These are phyloP conservation scores for Lactarius psammicola DNA, from an alignment of 768 basidiomycete species.

Conservation along the genomic window DNA sequence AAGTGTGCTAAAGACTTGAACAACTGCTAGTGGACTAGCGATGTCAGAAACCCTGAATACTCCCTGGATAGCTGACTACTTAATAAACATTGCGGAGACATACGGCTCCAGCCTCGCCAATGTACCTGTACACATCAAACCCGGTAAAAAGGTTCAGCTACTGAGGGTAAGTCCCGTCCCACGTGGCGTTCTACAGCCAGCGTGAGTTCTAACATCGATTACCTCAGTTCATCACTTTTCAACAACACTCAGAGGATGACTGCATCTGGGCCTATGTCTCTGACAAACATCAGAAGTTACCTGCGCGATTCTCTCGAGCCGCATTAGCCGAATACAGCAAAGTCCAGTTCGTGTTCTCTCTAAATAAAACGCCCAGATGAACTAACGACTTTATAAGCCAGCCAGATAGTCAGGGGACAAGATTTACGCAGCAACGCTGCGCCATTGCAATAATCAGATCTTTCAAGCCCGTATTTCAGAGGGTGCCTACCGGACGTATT, in stretches of 20 bases:
- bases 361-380: neutral
- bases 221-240: slow-evolving; percentile 56
- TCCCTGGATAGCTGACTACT: slow-evolving; percentile 59
- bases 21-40: neutral
- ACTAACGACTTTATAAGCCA: slow-evolving; percentile 19
- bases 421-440: slow-evolving; percentile 47
- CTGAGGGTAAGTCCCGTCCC: slow-evolving; percentile 44
- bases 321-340: slow-evolving; percentile 47
- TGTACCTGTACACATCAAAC: slow-evolving; percentile 37
- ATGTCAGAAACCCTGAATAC: slow-evolving; percentile 42
- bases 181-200: neutral
- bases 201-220: slow-evolving; percentile 5
- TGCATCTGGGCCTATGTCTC: slow-evolving; percentile 62
- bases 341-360: slow-evolving; percentile 35
- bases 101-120: slow-evolving; percentile 47
- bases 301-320: slow-evolving; percentile 53
- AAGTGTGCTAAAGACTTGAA: neutral
- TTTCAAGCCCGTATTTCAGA: slow-evolving; percentile 52
- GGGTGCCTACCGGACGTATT: slow-evolving; percentile 46
- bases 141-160: slow-evolving; percentile 56
- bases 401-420: slow-evolving; percentile 31
- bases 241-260: slow-evolving; percentile 39
- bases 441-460: slow-evolving; percentile 48
- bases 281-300: slow-evolving; percentile 51
- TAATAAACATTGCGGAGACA: slow-evolving; percentile 49